Evolutionary conservation across 2,329 filamentous ascomycete genomes (phyloP).

Genomic region (Cordyceps pruinosa): DNA sequence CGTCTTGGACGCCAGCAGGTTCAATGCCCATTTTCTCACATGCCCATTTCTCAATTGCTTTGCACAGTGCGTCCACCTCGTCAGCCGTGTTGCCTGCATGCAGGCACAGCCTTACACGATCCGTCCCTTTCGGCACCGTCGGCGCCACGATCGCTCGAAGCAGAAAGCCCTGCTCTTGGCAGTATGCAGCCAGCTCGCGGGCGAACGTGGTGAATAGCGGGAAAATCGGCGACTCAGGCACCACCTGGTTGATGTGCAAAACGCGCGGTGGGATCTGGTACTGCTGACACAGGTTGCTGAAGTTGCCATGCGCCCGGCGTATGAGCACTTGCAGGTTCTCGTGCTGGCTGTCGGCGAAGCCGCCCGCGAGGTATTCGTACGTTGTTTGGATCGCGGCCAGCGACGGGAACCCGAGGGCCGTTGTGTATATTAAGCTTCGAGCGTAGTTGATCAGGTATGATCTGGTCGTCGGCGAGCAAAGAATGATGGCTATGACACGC

Average conservation of each 20-base stretch:
- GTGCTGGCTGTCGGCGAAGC: slow-evolving; percentile 34
- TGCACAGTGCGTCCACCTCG: slow-evolving; percentile 49
- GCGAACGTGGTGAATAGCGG: slow-evolving; percentile 53
- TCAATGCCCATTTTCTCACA: slow-evolving; percentile 5
- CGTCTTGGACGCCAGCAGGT: not conserved
- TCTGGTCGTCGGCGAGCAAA: slow-evolving; percentile 53
- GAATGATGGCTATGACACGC: slow-evolving; percentile 38
- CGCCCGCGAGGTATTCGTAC: slow-evolving; percentile 49
- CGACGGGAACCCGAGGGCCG: slow-evolving; percentile 56
- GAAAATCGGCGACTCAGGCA: slow-evolving; percentile 56
- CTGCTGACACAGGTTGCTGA: slow-evolving; percentile 30
- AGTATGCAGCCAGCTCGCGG: slow-evolving; percentile 50
- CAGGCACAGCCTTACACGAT: slow-evolving; percentile 60
- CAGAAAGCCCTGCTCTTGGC: slow-evolving; percentile 52
- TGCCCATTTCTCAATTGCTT: slow-evolving; percentile 42
- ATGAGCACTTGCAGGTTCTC: slow-evolving; percentile 27
- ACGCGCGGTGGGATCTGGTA: slow-evolving; percentile 19
- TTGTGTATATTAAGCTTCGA: slow-evolving; percentile 68
- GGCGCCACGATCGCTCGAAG: slow-evolving; percentile 62
- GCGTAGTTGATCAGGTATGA: slow-evolving; percentile 70
- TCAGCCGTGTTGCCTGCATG: slow-evolving; percentile 57
- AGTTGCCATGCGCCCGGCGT: slow-evolving; percentile 37
- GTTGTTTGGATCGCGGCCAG: slow-evolving; percentile 51
- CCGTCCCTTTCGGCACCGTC: slow-evolving; percentile 56
- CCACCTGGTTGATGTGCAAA: slow-evolving; percentile 27